phyloP scores from a whole-genome alignment of 441 rosid species.

The Omphalea diandra region DNA sequence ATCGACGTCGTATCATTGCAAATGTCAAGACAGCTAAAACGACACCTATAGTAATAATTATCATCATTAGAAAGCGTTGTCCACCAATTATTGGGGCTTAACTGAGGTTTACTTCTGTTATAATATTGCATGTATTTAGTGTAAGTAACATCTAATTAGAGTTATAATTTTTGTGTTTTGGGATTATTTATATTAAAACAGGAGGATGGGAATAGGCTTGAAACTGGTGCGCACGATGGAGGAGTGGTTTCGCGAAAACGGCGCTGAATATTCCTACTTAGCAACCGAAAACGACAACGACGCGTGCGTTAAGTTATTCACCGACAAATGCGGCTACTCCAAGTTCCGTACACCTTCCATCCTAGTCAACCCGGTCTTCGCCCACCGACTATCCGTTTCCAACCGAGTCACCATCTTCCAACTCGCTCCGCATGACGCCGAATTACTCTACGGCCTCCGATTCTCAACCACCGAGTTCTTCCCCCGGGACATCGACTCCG shows the following conservation, averaged over 20 bases:
- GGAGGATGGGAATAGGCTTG: constrained; percentile 88
- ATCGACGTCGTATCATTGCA: constrained; percentile 5
- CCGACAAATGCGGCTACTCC: constrained; percentile 84
- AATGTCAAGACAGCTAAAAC: background rate
- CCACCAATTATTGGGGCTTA: constrained; percentile 7
- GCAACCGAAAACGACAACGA: constrained; percentile 91
- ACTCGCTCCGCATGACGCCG: constrained; percentile 59
- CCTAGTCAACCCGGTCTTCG: constrained; percentile 89
- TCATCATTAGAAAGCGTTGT: background rate
- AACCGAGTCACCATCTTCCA: constrained; percentile 39
- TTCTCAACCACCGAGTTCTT: constrained; percentile 92
- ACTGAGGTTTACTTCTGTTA: background rate
- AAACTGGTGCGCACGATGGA: constrained; percentile 64
- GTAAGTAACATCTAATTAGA: background rate
- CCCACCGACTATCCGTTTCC: constrained; percentile 56
- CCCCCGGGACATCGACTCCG: constrained; percentile 88
- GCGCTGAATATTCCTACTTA: constrained; percentile 87
- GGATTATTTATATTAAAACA: constrained; percentile 22
- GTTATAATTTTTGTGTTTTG: background rate
- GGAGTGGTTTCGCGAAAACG: constrained; percentile 78
- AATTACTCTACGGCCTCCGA: constrained; percentile 66
- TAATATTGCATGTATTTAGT: too few species aligned
- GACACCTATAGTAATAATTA: background rate
- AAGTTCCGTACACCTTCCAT: constrained; percentile 85
- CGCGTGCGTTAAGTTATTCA: constrained; percentile 79